Base-by-base conservation (phyloP, 2,329 filamentous ascomycete species). In the Verticillium nonalfalfae region DNA sequence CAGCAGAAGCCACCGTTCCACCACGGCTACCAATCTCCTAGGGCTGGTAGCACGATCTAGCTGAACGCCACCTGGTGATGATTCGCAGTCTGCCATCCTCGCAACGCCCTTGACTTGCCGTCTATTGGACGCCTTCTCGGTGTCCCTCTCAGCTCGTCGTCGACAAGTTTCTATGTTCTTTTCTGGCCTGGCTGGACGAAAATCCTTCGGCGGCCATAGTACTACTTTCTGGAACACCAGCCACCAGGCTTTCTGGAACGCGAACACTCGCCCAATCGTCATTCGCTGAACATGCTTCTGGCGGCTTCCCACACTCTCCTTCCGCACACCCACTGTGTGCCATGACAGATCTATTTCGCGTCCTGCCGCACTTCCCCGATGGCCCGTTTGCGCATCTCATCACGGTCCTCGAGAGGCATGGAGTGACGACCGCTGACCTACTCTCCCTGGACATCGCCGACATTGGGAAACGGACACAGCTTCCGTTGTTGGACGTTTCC, bases 301-400 rank as follows among this genome's bases (percentile, higher is more conserved):
- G 26, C 40, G 21, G 18, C 34, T 11, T 10, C n/a, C 45, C 58
- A 58, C 65, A 59, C 59, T 57, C 9, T 18, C 18, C 50, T n/a
- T 39, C 38, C 10, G n/a, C 34, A 54, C 57, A 39, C 14, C 13
- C 31, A 45, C 40, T 52, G 21, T 40, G 58, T 64, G 64, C 74
- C 78, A 96, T 96, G 91, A 92, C 88, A 70, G 94, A 98, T 85
- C 86, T 98, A 71, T 84, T 89, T 71, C 84, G 86, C 72, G 86
- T 96, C 72, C 84, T 97, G 67, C 93, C 94, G 69, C 83, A 86
- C 76, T 96, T 97, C 72, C 84, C 89, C 63, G 82, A 85, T 66
- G 81, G 84, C 71, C 82, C 83, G 64, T 94, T 90, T 76, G 81
- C 87, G 52, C 86, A 90, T 70, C 86, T 97, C 56, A 77, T 97